phyloP scores from a whole-genome alignment of 441 rosid genomes.

The Hura crepitans region DNA sequence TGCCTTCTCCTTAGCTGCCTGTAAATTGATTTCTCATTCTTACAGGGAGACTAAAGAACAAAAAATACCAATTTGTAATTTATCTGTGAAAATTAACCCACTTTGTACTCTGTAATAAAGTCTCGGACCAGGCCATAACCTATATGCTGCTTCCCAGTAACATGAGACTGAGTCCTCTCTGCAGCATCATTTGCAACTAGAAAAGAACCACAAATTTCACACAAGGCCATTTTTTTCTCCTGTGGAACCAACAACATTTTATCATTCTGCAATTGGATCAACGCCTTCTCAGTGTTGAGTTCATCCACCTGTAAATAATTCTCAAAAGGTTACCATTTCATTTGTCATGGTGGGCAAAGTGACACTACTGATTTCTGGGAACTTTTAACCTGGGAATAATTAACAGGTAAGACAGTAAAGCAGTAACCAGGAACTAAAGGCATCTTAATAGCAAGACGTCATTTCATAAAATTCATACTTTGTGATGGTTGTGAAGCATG shows the following conservation, averaged over 20 bases:
- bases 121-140: conserved; percentile 98
- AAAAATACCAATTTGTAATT: conserved; percentile 2
- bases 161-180: conserved; percentile 96
- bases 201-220: conserved; percentile 97
- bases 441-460: neutral
- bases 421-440: neutral
- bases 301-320: conserved; percentile 61
- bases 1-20: conserved; percentile 81
- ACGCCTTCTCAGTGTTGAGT: conserved; percentile 65
- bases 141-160: conserved; percentile 91
- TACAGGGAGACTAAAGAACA: conserved; percentile 10
- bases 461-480: conserved; percentile 2
- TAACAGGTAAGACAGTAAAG: neutral
- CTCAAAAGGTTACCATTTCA: conserved; percentile 8
- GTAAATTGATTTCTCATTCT: conserved; percentile 26
- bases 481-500: neutral
- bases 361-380: neutral
- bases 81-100: conserved; percentile 26
- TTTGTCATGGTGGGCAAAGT: neutral
- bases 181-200: conserved; percentile 89
- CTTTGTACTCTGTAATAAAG: conserved; percentile 77
- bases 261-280: conserved; percentile 69
- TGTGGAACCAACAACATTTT: conserved; percentile 67
- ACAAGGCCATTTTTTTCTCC: conserved; percentile 94
- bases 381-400: neutral